Evolutionary conservation across 345 rosid genomes (phyloP).

Genomic region (Garcia nutans): DNA sequence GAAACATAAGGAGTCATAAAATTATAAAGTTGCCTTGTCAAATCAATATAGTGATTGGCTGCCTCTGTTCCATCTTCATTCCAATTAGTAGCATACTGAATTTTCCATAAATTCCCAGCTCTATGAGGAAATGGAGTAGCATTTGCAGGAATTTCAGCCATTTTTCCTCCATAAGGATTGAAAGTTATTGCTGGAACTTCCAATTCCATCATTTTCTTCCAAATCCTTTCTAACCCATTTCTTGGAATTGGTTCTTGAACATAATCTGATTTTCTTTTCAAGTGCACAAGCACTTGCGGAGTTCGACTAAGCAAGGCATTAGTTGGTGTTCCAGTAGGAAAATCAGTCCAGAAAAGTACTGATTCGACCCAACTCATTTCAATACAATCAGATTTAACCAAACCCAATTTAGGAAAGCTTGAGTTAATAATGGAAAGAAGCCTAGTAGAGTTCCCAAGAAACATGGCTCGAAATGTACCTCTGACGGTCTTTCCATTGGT

Average conservation of each 20-base stretch:
- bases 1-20: slow-evolving; percentile 22
- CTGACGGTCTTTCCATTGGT: neutral
- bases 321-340: neutral
- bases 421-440: slow-evolving; percentile 11
- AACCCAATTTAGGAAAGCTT: slow-evolving; percentile 10
- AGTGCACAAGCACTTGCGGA: neutral
- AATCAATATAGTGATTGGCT: neutral
- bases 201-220: slow-evolving; percentile 4
- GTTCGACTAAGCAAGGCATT: neutral
- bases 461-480: slow-evolving; percentile 3
- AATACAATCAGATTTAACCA: slow-evolving; percentile 13
- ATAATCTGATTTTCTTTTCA: slow-evolving; percentile 22
- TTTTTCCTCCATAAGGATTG: slow-evolving; percentile 22
- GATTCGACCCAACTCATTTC: slow-evolving; percentile 18
- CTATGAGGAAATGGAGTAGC: slow-evolving; percentile 22
- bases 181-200: neutral
- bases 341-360: slow-evolving; percentile 1
- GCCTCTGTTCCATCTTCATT: neutral
- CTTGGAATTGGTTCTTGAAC: slow-evolving; percentile 15
- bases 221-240: neutral
- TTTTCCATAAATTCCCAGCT: slow-evolving; percentile 19
- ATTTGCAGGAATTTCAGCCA: slow-evolving; percentile 14
- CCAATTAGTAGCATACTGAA: slow-evolving; percentile 19
- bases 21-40: slow-evolving; percentile 14
- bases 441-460: slow-evolving; percentile 4